These are phyloP conservation scores for Pilobolus umbonatus DNA, from an alignment of 192 early-diverging fungal species.

Conservation along the genomic window DNA sequence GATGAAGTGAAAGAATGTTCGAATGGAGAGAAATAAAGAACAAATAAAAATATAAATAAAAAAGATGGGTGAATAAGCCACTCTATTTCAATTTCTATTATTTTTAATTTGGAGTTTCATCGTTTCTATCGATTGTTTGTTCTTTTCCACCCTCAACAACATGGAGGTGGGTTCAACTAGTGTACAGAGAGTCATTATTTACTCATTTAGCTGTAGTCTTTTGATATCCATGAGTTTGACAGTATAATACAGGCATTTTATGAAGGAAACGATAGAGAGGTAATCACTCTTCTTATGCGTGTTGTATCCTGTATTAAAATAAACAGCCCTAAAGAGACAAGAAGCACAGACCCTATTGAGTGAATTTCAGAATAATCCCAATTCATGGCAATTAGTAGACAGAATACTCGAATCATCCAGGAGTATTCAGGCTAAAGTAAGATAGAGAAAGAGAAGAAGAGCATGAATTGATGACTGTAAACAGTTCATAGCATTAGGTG, in stretches of 20 bases:
- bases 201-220: too few species aligned
- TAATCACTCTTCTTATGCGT: neutral
- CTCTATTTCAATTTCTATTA: too few species aligned
- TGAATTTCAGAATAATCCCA: conserved; percentile 16
- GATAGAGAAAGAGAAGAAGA: neutral
- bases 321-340: conserved; percentile 2
- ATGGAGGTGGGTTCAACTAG: too few species aligned
- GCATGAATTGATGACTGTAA: neutral
- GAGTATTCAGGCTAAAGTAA: conserved; percentile 22
- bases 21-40: too few species aligned
- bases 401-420: conserved; percentile 14
- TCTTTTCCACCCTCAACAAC: too few species aligned
- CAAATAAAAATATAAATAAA: too few species aligned
- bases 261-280: conserved; percentile 10
- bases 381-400: conserved; percentile 22
- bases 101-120: too few species aligned
- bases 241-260: conserved; percentile 22
- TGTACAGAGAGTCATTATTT: too few species aligned
- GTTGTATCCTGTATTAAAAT: neutral
- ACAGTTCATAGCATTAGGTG: conserved; percentile 22
- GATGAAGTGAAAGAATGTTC: neutral
- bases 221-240: conserved; percentile 17
- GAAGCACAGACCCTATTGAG: conserved; percentile 15
- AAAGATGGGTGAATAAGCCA: too few species aligned
- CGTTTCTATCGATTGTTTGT: too few species aligned